Evolutionary conservation across 2,329 filamentous ascomycete genomes (phyloP).

Genomic region (Lachnellula arida): DNA sequence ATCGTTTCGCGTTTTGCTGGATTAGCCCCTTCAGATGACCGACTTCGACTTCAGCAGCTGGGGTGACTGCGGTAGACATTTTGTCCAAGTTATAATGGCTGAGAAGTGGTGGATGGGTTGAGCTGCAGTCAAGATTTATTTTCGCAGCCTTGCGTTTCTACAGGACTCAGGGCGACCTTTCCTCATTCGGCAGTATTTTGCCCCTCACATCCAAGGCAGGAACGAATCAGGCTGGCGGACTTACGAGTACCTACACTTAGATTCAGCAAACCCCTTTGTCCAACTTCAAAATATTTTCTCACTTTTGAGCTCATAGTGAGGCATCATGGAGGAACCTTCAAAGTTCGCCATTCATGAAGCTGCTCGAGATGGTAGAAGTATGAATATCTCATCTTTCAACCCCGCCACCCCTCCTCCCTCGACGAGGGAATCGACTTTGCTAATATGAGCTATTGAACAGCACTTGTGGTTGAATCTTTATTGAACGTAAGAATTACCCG

Average conservation of each 20-base stretch:
- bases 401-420: constrained; percentile 5
- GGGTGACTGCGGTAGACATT: constrained; percentile 9
- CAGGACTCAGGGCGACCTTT: not conserved
- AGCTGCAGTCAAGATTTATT: constrained; percentile 2
- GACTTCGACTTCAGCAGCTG: constrained; percentile 6
- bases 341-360: constrained; percentile 86
- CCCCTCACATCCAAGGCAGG: constrained; percentile 6
- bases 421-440: constrained; percentile 13
- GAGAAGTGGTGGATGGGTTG: not conserved
- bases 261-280: not conserved
- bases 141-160: constrained; percentile 12
- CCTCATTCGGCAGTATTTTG: constrained; percentile 1
- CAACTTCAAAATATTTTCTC: not conserved
- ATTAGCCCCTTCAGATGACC: constrained; percentile 36
- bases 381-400: constrained; percentile 25
- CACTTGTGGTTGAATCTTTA: constrained; percentile 66
- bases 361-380: constrained; percentile 78
- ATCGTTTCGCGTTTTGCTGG: constrained; percentile 38
- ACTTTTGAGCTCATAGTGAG: not conserved
- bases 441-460: constrained; percentile 41
- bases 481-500: constrained; percentile 51
- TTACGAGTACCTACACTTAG: constrained; percentile 6
- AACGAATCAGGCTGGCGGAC: constrained; percentile 8
- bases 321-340: constrained; percentile 38
- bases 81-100: constrained; percentile 7